These are phyloP conservation scores for Cicer yamashitae DNA, from an alignment of 306 rosid genomes.

Conservation along the genomic window DNA sequence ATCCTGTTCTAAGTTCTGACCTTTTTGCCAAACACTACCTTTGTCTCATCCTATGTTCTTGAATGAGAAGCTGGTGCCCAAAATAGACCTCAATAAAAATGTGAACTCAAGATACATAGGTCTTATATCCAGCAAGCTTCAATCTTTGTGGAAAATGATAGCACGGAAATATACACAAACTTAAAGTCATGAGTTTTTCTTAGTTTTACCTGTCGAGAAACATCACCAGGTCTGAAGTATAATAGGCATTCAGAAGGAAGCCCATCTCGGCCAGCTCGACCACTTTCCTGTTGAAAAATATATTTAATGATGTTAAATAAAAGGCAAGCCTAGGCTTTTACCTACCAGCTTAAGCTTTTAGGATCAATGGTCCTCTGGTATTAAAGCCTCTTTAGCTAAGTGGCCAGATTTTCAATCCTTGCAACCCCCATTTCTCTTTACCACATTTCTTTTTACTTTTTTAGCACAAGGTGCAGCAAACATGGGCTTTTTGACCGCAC, in stretches of 20 bases:
- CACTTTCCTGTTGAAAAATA: conserved; percentile 77
- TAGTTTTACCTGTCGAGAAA: conserved; percentile 78
- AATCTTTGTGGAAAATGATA: conserved; percentile 15
- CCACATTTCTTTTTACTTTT: conserved; percentile 13
- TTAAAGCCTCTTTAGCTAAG: conserved; percentile 3
- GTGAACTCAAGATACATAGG: conserved; percentile 26
- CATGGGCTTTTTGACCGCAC: not conserved
- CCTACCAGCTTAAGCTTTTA: conserved; percentile 8
- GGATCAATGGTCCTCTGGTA: conserved; percentile 18
- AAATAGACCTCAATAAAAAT: conserved; percentile 36
- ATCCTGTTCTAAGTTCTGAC: not conserved
- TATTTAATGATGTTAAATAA: conserved; percentile 39
- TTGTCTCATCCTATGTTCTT: conserved; percentile 33
- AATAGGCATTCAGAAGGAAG: conserved; percentile 95
- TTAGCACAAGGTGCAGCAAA: conserved; percentile 15
- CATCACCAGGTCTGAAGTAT: conserved; percentile 88
- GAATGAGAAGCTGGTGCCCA: conserved; percentile 33
- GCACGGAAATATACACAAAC: conserved; percentile 22
- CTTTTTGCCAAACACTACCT: not conserved
- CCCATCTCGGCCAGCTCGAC: conserved; percentile 98
- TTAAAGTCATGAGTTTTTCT: conserved; percentile 10
- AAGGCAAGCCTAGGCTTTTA: conserved; percentile 9
- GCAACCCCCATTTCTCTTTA: conserved; percentile 28
- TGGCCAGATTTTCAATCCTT: conserved; percentile 7
- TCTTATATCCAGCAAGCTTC: conserved; percentile 37